Evolutionary conservation across 805 yeast genomes (phyloP).

Genomic region (Sugiyamaella lignohabitans): DNA sequence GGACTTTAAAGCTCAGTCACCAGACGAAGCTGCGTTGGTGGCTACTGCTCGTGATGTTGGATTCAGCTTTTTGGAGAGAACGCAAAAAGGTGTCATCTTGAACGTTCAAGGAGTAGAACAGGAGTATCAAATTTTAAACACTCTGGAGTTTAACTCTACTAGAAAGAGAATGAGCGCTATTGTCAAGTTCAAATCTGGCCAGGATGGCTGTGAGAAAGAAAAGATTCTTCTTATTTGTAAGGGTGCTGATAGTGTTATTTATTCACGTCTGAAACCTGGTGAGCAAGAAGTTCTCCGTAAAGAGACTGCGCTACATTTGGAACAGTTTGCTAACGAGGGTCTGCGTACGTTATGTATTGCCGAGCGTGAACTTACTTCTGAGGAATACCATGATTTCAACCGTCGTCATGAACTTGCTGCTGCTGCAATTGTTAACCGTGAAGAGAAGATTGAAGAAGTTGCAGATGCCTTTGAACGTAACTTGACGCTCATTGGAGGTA

Average conservation of each 20-base stretch:
- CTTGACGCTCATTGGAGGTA: conserved; percentile 61
- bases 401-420: conserved; percentile 51
- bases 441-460: conserved; percentile 49
- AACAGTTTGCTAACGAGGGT: conserved; percentile 73
- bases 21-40: conserved; percentile 80
- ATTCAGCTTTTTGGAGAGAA: conserved; percentile 52
- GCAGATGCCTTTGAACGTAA: conserved; percentile 57
- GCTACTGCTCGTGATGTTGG: conserved; percentile 75
- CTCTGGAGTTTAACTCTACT: conserved; percentile 64
- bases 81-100: conserved; percentile 44
- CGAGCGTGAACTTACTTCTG: conserved; percentile 44
- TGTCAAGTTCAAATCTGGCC: conserved; percentile 38
- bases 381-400: conserved; percentile 49
- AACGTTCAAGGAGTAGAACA: conserved; percentile 42
- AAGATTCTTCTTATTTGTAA: conserved; percentile 51
- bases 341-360: conserved; percentile 74
- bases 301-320: conserved; percentile 64
- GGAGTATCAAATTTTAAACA: conserved; percentile 50
- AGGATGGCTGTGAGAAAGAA: conserved; percentile 22
- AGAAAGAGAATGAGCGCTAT: conserved; percentile 77
- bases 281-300: conserved; percentile 42
- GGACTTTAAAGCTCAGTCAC: conserved; percentile 74
- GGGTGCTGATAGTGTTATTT: conserved; percentile 80
- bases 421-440: conserved; percentile 54
- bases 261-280: conserved; percentile 39